Base-by-base conservation (phyloP, 139 green algal genomes). In the Picochlorum sp. region DNA sequence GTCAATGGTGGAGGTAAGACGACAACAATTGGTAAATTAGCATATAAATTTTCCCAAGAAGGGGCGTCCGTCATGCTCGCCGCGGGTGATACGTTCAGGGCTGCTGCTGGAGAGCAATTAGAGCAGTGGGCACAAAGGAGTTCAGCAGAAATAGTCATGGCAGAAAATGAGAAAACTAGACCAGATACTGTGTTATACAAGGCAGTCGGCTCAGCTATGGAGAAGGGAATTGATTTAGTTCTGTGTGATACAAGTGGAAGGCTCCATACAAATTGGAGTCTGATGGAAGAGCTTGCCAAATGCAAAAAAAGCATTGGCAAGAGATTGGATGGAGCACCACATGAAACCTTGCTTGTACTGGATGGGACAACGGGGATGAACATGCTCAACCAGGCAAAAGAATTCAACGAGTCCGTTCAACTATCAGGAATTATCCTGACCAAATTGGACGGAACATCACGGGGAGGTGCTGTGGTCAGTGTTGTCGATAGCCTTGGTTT, bases 1-100 rank as follows among this genome's bases (percentile, higher is more conserved):
- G 93, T 99, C 28, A 99, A 99, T 69, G 93, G 93, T 28, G 90
- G 87, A 7, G 93, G 93, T 46, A 98, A 98, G 72, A 98, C 92
- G 4, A 98, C 92, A 26, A 96, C 89, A 15, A 89, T 98, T 38
- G 93, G 90, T 58, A 97, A 97, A 80, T 72, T 97, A 45, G 82
- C 91, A 5, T 62, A 87, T 69, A 84, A 84, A 58, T 83, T 95
- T 34, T 51, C 46, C n/a, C 58, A 69, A 54, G 38, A 63, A 61
- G 46, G 61, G 11, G 23, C 58, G 20, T 62, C 86, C 74, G 89
- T 97, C 34, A 75, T 95, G 65, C 77, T 99, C 37, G 92, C 81
- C 8, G 83, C 91, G 2, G 94, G 93, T 11, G 94, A 99, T 80
- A 99, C 94, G 13, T 99, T 97, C 83, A 69, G 93, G 7, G 93